Evolutionary conservation across 129 eudicot genomes (phyloP), one percentile per base, ranked within the genome.

Genomic region (Erigeron canadensis): DNA sequence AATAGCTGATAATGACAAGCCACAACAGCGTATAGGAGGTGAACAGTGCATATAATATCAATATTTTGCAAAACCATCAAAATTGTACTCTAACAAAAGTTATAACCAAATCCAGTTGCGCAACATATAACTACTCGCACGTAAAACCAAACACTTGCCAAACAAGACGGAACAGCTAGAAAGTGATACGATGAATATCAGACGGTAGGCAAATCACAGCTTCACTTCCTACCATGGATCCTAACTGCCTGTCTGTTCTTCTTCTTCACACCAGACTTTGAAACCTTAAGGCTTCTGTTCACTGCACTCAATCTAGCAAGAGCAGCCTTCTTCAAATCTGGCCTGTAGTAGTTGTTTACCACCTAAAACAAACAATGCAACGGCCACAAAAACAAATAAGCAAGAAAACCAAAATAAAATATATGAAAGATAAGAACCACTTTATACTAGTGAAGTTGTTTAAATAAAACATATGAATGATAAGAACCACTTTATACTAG

Each of bases 251-350:
- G 98, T 63, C 98, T 86, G 90, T 85, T 93, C 95, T 79, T 93
- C 96, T 83, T 93, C 96, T 93, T 93, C 47, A 75, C 88, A 41
- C 98, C 98, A 1, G 98, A 94, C 69, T 94, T 94, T 68, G 96
- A 66, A 50, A 94, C 98, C 79, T 82, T 90, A 54, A 94, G 92
- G 83, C 98, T 89, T 81, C 92, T 90, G 87, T 83, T 79, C 37
- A 94, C 95, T 37, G 70, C 95, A 61, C 96, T 89, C 88, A 94
- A 73, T 75, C 98, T 82, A 15, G 98, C 98, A 67, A 94, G 96
- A 42, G 98, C 95, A 22, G 98, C 98, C 78, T 87, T 82, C 95
- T 94, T 94, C 93, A 94, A 70, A 73, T 94, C 98, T 23, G 98
- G 92, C 86, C 98, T 87, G 83, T 94, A 94, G 70, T 84, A 63